phyloP scores from a whole-genome alignment of 192 early-diverging fungal species.

The Lunasporangiospora selenospora region DNA sequence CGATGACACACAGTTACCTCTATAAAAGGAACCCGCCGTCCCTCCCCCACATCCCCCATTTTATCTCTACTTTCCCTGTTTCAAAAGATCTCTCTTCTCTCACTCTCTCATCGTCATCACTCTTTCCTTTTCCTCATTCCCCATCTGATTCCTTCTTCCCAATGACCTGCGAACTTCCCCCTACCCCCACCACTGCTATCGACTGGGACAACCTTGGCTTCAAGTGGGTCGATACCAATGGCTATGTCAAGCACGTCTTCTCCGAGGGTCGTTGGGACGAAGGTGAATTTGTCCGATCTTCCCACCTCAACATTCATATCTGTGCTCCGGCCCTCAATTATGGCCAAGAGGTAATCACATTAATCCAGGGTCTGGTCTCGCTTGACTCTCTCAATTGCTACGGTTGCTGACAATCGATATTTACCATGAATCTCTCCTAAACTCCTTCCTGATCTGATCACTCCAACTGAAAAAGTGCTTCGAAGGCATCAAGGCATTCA shows the following conservation, averaged over 20 bases:
- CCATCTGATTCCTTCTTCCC: not conserved
- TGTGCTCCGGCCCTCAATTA: constrained; percentile 74
- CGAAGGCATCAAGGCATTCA: constrained; percentile 84
- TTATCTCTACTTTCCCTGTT: no score
- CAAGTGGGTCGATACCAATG: constrained; percentile 67
- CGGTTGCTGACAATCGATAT: no score
- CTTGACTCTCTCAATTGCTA: not conserved
- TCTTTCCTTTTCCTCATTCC: not conserved
- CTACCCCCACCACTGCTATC: constrained; percentile 50
- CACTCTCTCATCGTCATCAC: not conserved
- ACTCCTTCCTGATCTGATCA: no score
- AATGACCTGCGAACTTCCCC: constrained; percentile 17
- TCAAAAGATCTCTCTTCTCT: not conserved
- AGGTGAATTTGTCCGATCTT: constrained; percentile 60
- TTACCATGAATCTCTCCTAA: no score
- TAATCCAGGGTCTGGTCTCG: not conserved
- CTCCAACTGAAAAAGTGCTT: no score
- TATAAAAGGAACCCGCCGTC: no score
- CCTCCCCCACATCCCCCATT: no score
- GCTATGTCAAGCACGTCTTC: constrained; percentile 69
- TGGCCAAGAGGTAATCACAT: constrained; percentile 65
- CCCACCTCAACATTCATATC: constrained; percentile 67
- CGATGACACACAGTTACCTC: no score
- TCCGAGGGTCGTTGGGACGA: constrained; percentile 65
- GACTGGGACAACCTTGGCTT: constrained; percentile 76